A percentile compares a stretch with the other conserved stretches of the same genome.
Conservation (phyloP, 371 early-diverging fungal genomes). For the Mucor mucedo region DNA sequence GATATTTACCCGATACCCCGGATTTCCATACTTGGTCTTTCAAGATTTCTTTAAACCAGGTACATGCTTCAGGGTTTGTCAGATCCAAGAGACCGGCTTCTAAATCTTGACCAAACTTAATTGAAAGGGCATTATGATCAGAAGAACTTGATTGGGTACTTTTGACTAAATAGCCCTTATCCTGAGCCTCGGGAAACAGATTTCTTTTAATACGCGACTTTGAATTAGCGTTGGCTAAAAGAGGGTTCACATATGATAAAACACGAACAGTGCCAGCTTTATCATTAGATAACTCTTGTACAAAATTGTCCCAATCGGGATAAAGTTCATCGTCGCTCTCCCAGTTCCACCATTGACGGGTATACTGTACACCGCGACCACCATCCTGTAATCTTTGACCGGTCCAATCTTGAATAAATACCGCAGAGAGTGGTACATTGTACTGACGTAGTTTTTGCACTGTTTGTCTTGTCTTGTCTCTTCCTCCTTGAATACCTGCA, state of each 20-base stretch:
- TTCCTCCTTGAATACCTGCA: conserved; percentile 56
- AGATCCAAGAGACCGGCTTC: conserved; percentile 48
- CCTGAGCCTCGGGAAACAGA: conserved; percentile 41
- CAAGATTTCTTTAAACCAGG: conserved; percentile 48
- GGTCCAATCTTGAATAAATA: conserved; percentile 58
- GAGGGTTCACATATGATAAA: conserved; percentile 50
- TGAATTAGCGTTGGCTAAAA: conserved; percentile 32
- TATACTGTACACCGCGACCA: conserved; percentile 24
- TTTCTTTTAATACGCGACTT: conserved; percentile 36
- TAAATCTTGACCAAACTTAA: conserved; percentile 29
- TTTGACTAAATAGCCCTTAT: conserved; percentile 41
- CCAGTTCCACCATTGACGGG: conserved; percentile 59
- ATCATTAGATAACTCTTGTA: conserved; percentile 29
- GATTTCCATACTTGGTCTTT: conserved; percentile 38
- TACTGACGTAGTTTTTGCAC: conserved; percentile 32
- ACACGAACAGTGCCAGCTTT: conserved; percentile 30
- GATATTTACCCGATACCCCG: conserved; percentile 34
- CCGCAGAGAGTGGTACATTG: conserved; percentile 45
- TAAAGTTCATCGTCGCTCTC: conserved; percentile 47
- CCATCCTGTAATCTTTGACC: conserved; percentile 44
- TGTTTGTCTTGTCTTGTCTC: conserved; percentile 38
- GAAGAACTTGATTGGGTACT: conserved; percentile 19
- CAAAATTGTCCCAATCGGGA: conserved; percentile 51
- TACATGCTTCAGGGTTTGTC: conserved; percentile 45
- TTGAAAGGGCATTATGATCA: conserved; percentile 17